Base-by-base conservation (phyloP, 2,329 filamentous ascomycete species). In the Sordariomycetes sp. region DNA sequence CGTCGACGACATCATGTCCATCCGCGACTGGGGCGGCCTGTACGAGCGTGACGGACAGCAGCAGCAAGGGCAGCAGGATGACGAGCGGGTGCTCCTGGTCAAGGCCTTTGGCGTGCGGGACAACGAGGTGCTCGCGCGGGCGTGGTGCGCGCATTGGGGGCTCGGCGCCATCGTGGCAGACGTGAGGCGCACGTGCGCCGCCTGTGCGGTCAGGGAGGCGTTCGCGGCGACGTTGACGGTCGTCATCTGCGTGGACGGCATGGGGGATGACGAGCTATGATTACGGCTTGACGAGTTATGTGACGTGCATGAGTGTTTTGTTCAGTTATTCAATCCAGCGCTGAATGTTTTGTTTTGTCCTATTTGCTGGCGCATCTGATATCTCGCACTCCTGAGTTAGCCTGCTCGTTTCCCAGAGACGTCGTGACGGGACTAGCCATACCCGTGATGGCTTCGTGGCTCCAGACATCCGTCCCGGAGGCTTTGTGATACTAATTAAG, bases 121-220 rank as follows among this genome's bases (percentile, higher is more conserved):
- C 53, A 86, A 86, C 44, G 82, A 86, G 54, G 82, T 86, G 4
- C 68, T 87, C 46, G 82, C 79, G 2, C 64, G 82, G 41, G 81
- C 82, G 6, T 87, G 82, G 82, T 86, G 82, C 51, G 72, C 79
- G 36, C 79, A 85, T 46, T 84, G 80, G 72, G 82, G 82, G 3
- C 57, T 85, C 46, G 78, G 71, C 48, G 82, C 82, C 1, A 60
- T 87, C 14, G 71, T 86, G 38, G 80, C 80, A 8, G 79, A 86
- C 53, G 53, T 84, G 34, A 63, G 70, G 38, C 74, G 69, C 58
- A 86, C 82, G 12, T 86, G 74, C 55, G 75, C 84, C 68, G 72
- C 79, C 12, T 87, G 82, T 53, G 79, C 80, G 8, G 77, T 86
- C 38, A 66, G 82, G 39, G 82, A 86, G 55, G 81, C 82, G 20